Evolutionary conservation across 108 stramenopile species (phyloP), one percentile per base, ranked within the genome.

Genomic region (Parietichytrium sp.): DNA sequence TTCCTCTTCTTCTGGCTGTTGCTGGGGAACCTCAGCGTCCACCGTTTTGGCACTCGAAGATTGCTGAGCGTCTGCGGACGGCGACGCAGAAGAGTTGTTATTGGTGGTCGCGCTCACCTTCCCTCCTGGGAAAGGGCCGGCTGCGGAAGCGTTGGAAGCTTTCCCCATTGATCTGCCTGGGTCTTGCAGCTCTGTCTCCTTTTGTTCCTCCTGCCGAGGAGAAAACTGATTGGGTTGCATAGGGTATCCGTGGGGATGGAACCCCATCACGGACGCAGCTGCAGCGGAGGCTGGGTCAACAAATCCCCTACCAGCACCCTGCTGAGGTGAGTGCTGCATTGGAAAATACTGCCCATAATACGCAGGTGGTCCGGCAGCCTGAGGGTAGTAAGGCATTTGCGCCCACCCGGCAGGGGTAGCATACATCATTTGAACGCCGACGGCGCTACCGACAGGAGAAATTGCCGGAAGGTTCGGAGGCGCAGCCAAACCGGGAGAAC

Each of bases 251-350:
- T 45, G 45, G 7, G 29, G 38, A 12, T 42, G 38, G 20, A 42
- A 25, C n/a, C 38, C 20, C 10, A 8, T 42, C 13, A 42, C 61
- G 20, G 61, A 33, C 15, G 18, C 54, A 55, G 54, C 54, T 1
- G 25, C 54, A 20, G 13, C 13, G 18, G 20, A 13, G 29, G 54
- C 25, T 26, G 1, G 1, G 20, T 27, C 54, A 26, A 55, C 54
- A 29, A 27, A 55, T 3, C 20, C 61, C 61, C 36, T 72, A 16
- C 38, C 38, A n/a, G 61, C 36, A 16, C 38, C 36, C 15, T 33
- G 61, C 61, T 33, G 61, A 7, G 61, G 45, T n/a, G 61, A 72
- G n/a, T 33, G 61, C 20, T 72, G 49, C n/a, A n/a, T n/a, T n/a
- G n/a, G n/a, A 50, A 50, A 72, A 25, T 72, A 72, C 15, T 33